Evolutionary conservation across 768 basidiomycete species (phyloP), one percentile per base, ranked within the genome.

Genomic region (Russula sp.): DNA sequence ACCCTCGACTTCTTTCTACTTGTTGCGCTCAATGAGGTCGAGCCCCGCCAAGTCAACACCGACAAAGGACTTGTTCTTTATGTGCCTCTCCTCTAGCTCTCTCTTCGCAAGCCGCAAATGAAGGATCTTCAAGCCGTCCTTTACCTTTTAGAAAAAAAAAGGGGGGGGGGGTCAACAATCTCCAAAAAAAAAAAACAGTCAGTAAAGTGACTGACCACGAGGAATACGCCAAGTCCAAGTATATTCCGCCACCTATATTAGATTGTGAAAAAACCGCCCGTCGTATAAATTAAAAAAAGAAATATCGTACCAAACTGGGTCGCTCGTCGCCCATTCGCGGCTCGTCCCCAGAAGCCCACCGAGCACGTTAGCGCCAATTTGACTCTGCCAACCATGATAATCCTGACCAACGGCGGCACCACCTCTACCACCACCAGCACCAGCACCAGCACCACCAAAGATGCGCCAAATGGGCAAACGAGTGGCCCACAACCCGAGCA

Each of bases 221-320:
- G 76, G 69, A 88, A 90, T 8, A 88, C 65, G 0, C 85, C 87
- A 1, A 89, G 74, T 0, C 88, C 88, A 48, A 90, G 67, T 7
- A 81, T 74, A 68, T 90, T 90, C 54, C 88, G 76, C 87, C 87
- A 82, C 77, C 78, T 79, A 59, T 7, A n/a, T 2, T 1, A 16
- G 5, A 2, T 38, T 22, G 50, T 7, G 35, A 10, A 35, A 50
- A 34, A n/a, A 38, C 45, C 32, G 39, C 22, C 22, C 48, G 5
- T 22, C 36, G 7, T 1, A n/a, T 35, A 32, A 35, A 54, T 7
- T 48, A 16, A n/a, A n/a, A n/a, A n/a, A n/a, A n/a, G n/a, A n/a
- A n/a, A n/a, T n/a, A n/a, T n/a, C 69, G 53, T 59, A 85, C 88
- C 88, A 90, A 16, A 90, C 84, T 14, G 88, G 88, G 70, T 90